These are phyloP conservation scores for Phytophthora crassamura DNA, from an alignment of 352 stramenopile species.

Conservation along the genomic window DNA sequence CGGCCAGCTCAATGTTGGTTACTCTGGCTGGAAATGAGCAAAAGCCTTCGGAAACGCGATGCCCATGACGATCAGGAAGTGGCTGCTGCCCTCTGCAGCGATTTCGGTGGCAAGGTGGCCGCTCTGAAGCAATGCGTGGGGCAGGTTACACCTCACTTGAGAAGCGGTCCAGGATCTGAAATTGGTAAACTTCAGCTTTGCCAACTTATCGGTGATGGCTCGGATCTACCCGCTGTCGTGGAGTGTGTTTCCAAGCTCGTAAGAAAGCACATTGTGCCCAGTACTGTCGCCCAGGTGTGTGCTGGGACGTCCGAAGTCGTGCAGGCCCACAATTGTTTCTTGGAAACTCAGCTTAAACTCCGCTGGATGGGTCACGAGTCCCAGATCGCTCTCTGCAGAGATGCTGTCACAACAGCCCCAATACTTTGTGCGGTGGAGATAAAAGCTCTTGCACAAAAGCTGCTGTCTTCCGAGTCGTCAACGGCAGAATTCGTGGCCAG, in stretches of 20 bases:
- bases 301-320: constrained; percentile 8
- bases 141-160: constrained; percentile 29
- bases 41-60: constrained; percentile 27
- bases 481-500: constrained; percentile 22
- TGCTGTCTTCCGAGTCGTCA: constrained; percentile 19
- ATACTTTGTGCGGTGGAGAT: constrained; percentile 45
- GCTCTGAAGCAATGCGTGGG: constrained; percentile 43
- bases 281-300: constrained; percentile 43
- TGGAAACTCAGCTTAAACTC: constrained; percentile 50
- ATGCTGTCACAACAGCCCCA: constrained; percentile 26
- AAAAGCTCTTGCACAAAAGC: constrained; percentile 7
- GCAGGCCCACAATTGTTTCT: constrained; percentile 48
- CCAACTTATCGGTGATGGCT: constrained; percentile 11
- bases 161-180: constrained; percentile 5
- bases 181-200: constrained; percentile 40
- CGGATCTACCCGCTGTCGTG: constrained; percentile 23
- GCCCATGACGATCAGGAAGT: constrained; percentile 11
- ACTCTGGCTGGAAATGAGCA: constrained; percentile 41
- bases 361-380: constrained; percentile 53
- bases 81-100: constrained; percentile 23
- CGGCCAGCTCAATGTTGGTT: constrained; percentile 44
- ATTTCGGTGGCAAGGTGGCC: constrained; percentile 21
- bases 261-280: constrained; percentile 21
- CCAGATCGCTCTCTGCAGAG: constrained; percentile 43
- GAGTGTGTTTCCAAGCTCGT: constrained; percentile 36